Evolutionary conservation across 306 rosid genomes (phyloP), one percentile per base, ranked within the genome.

Genomic region (Corylus heterophylla): DNA sequence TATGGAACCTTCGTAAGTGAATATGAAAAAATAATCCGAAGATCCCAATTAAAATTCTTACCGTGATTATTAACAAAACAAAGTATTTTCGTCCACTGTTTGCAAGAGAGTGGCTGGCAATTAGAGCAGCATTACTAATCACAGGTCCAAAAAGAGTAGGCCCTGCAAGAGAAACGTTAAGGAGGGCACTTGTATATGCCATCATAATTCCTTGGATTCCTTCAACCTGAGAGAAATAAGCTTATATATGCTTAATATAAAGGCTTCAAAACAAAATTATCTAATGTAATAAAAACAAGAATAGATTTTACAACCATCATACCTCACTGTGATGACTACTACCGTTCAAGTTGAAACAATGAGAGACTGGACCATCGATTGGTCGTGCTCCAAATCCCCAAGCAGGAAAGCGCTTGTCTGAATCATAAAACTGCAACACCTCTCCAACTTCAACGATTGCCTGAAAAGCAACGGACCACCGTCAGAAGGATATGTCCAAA

Each of bases 361-460:
- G 99, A 75, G 97, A 91, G 45, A 96, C 99, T 29, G 99, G 99
- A 75, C 98, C 99, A 45, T 96, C 99, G 81, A 96, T 96, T 66
- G 99, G 99, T 35, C 99, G 93, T 52, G 99, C 99, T 78, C 99
- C 99, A 87, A 96, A 96, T 76, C 99, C 99, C 99, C 99, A 96
- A 0, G 99, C 95, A 63, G 98, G 99, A 87, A 91, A 93, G 83
- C 92, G 93, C 76, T 89, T 96, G 86, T 93, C 96, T 54, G 97
- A 70, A 82, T 96, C 98, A 86, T 96, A 93, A 86, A 93, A 93
- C 83, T 96, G 97, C 76, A 96, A 75, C 81, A 96, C 97, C 83
- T 93, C 99, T 61, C 94, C 94, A 69, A 93, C 98, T 82, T 96
- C 99, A 59, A 88, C 29, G 81, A 96, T 90, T 79, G 99, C 99